Conservation (phyloP, 805 yeast genomes). For the Candida odintsovae region DNA sequence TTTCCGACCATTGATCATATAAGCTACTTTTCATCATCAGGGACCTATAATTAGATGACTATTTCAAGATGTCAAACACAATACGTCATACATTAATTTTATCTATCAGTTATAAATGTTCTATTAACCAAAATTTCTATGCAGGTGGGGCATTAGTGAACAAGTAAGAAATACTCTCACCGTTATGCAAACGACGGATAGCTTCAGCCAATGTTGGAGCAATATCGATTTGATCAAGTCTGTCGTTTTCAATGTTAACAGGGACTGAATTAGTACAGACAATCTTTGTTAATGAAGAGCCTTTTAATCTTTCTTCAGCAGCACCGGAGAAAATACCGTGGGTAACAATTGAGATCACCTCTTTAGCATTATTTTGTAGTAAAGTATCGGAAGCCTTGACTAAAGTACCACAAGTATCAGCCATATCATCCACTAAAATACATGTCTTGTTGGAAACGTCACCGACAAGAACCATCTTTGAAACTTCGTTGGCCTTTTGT, state of each 20-base stretch:
- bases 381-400: conserved; percentile 91
- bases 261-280: conserved; percentile 96
- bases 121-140: neutral
- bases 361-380: conserved; percentile 71
- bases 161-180: conserved; percentile 88
- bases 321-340: conserved; percentile 90
- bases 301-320: conserved; percentile 69
- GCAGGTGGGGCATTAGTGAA: conserved; percentile 58
- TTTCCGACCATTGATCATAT: too few species aligned
- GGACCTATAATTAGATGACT: too few species aligned
- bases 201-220: conserved; percentile 89
- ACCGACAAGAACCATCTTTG: conserved; percentile 93
- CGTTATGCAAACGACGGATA: conserved; percentile 89
- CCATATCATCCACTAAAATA: conserved; percentile 93
- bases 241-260: conserved; percentile 51
- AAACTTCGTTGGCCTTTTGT: conserved; percentile 90
- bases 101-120: conserved; percentile 24
- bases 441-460: conserved; percentile 83
- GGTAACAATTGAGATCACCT: conserved; percentile 89
- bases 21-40: too few species aligned
- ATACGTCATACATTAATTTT: neutral
- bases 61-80: too few species aligned
- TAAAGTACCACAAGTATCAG: conserved; percentile 96
- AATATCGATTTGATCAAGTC: conserved; percentile 77
- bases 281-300: conserved; percentile 60